Conservation (phyloP, 306 rosid species). For the Quercus aquifolioides region DNA sequence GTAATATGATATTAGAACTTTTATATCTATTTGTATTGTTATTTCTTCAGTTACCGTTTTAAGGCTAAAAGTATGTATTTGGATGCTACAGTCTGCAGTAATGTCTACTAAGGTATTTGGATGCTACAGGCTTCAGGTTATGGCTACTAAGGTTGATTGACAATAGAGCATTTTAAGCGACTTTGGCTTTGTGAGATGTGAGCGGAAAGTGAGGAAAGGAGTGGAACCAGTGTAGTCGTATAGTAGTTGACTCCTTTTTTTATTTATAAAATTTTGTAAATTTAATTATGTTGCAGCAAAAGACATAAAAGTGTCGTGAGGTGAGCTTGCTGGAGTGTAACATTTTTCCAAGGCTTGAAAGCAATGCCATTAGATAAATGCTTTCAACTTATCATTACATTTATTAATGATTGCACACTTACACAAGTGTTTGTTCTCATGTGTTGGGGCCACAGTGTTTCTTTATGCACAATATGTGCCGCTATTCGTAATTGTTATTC, state of each 20-base stretch:
- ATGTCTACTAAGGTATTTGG: no score
- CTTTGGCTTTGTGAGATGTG: neutral
- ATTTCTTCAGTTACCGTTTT: no score
- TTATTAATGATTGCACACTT: no score
- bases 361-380: neutral
- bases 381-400: neutral
- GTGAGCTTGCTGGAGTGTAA: neutral
- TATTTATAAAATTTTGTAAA: neutral
- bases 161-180: neutral
- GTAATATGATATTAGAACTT: no score
- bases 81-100: no score
- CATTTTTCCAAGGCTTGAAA: neutral
- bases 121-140: conserved; percentile 40
- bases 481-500: no score
- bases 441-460: no score
- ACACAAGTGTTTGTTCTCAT: no score
- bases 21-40: no score
- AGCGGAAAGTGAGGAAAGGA: neutral
- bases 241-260: conserved; percentile 1
- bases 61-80: no score
- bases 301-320: neutral
- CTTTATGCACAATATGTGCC: no score
- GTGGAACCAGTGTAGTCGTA: neutral
- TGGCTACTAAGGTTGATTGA: conserved; percentile 37
- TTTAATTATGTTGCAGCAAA: neutral